phyloP scores from a whole-genome alignment of 148 eudicot genomes.

The Vaccinium macrocarpon region DNA sequence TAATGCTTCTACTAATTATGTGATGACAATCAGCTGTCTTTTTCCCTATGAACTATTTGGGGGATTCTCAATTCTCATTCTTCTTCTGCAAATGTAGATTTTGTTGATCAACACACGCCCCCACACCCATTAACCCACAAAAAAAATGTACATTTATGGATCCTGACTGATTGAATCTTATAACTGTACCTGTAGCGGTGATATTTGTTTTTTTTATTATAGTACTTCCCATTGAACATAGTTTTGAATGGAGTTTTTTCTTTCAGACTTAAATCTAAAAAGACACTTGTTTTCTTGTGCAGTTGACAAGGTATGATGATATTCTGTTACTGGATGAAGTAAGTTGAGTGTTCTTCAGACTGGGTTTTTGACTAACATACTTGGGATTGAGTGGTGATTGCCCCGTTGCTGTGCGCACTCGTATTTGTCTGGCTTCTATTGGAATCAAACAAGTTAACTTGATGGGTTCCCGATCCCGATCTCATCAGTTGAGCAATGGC shows the following conservation, averaged over 20 bases:
- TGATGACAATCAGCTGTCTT: neutral
- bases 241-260: neutral
- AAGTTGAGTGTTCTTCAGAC: constrained; percentile 22
- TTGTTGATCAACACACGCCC: neutral
- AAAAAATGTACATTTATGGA: neutral
- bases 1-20: neutral
- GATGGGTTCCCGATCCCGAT: constrained; percentile 92
- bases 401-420: constrained; percentile 3
- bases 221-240: neutral
- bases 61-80: no score
- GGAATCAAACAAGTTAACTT: constrained; percentile 13
- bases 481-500: constrained; percentile 93
- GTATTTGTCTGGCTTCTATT: constrained; percentile 25
- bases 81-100: no score
- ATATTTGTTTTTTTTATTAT: neutral
- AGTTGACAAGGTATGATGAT: constrained; percentile 12
- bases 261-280: neutral
- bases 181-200: neutral
- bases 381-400: neutral
- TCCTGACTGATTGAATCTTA: neutral
- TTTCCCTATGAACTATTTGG: no score
- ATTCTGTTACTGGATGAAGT: constrained; percentile 6
- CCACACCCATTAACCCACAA: no score
- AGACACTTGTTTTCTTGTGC: constrained; percentile 3
- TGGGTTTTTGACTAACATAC: constrained; percentile 23